Base-by-base conservation (phyloP, 2,329 filamentous ascomycete species). In the Phyllosticta citrichinensis region DNA sequence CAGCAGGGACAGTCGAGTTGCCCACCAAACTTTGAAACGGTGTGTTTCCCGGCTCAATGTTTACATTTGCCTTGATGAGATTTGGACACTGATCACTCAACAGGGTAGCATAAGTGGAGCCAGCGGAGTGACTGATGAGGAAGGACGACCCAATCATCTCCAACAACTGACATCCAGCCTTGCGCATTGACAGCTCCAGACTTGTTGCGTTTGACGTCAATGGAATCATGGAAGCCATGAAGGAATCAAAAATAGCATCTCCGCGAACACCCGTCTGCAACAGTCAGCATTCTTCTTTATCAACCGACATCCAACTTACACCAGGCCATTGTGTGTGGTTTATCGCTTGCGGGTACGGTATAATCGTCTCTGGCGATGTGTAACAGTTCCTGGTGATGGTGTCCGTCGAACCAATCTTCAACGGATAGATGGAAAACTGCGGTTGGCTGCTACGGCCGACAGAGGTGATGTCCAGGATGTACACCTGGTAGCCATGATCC, bases 211-310 rank as follows among this genome's bases (percentile, higher is more conserved):
- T 65, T 17, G 64, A 63, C 27, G 66, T 65, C 54, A 62, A 52
- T 33, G 60, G 60, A n/a, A 62, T 22, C 30, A 62, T 50, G 22
- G 51, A 54, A 12, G 60, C 65, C 64, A 75, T 78, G 66, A 82
- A 81, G 1, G 70, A 71, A 62, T 80, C 76, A 64, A 85, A 84
- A 20, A 71, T 67, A 0, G 73, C 65, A 63, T 84, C 80, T 2
- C 78, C 78, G 65, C 64, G 62, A 10, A 61, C 57, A 1, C 72
- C 74, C 10, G 66, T 68, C 66, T 75, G 71, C 14, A 47, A 4
- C 6, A 8, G 40, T 47, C 14, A 47, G 40, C 40, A 6, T 2
- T n/a, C 40, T 1, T 17, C n/a, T n/a, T 8, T 17, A 17, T n/a
- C 14, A 17, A 47, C 6, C 14, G 2, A n/a, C 14, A 47, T 47